Conservation (phyloP, 345 rosid species). For the Theobroma cacao region DNA sequence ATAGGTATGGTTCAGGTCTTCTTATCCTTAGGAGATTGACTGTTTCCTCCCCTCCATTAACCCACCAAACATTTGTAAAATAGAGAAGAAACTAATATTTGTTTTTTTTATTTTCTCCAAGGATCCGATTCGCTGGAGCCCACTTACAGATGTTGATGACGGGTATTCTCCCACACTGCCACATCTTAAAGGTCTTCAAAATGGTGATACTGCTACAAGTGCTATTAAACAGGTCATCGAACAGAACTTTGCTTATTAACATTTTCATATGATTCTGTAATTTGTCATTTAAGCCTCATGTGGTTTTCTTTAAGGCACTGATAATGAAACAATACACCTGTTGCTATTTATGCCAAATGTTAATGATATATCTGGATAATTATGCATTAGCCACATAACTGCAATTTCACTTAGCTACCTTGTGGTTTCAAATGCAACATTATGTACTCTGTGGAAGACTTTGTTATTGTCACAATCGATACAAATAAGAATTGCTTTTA, state of each 20-base stretch:
- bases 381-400: not conserved
- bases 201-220: slow-evolving; percentile 98
- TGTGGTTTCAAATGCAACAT: not conserved
- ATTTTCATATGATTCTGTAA: not conserved
- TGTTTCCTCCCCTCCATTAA: not conserved
- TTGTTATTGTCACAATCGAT: not conserved
- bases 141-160: slow-evolving; percentile 92
- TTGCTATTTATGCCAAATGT: slow-evolving; percentile 2
- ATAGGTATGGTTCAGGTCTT: not conserved
- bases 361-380: not conserved
- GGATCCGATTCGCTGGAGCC: slow-evolving; percentile 99
- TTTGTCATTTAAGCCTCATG: not conserved
- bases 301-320: not conserved
- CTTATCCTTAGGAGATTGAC: not conserved
- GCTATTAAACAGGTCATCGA: slow-evolving; percentile 90
- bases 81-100: slow-evolving; percentile 6
- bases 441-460: no score
- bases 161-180: slow-evolving; percentile 97
- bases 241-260: slow-evolving; percentile 14
- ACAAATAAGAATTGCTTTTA: not conserved
- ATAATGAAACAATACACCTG: not conserved
- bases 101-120: slow-evolving; percentile 22
- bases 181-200: slow-evolving; percentile 98
- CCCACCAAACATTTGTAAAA: not conserved
- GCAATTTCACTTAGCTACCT: not conserved